Conservation (phyloP, 208 protist genomes). For the Leishmania turanica region DNA sequence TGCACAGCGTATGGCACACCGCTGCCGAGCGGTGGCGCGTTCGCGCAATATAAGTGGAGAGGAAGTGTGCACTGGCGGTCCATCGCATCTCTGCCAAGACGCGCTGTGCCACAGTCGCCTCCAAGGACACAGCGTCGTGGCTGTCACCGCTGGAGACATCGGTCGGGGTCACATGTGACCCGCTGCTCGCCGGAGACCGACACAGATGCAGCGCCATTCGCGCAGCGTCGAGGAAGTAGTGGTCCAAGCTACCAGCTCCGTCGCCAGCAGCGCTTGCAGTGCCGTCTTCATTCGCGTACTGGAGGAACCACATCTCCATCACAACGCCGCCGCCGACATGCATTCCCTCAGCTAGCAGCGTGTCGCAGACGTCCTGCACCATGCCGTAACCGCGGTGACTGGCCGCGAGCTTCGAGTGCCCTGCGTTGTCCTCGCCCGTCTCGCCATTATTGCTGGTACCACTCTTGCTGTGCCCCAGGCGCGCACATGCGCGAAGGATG, state of each 20-base stretch:
- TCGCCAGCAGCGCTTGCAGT: neutral
- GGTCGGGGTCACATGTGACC: neutral
- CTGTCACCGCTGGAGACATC: neutral
- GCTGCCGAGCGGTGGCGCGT: conserved; percentile 10
- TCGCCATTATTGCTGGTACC: neutral
- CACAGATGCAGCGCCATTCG: conserved; percentile 25
- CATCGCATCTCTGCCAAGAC: conserved; percentile 14
- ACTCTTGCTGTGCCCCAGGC: neutral
- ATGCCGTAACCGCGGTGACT: conserved; percentile 9
- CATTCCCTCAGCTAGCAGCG: conserved; percentile 38
- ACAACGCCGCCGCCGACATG: conserved; percentile 37
- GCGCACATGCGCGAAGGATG: conserved; percentile 37
- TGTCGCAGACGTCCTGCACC: conserved; percentile 44
- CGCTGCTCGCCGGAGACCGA: neutral
- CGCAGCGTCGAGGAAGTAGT: conserved; percentile 30
- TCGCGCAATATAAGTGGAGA: conserved; percentile 47
- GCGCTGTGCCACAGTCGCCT: conserved; percentile 9
- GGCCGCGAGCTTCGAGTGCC: neutral
- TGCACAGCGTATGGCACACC: conserved; percentile 27
- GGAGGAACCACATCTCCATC: conserved; percentile 63
- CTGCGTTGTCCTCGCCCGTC: conserved; percentile 10
- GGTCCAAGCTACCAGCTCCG: conserved; percentile 1
- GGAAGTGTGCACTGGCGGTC: conserved; percentile 41
- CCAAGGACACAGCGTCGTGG: neutral
- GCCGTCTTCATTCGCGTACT: conserved; percentile 2